Evolutionary conservation across 108 stramenopile species (phyloP).

Genomic region (Asterionellopsis glacialis): DNA sequence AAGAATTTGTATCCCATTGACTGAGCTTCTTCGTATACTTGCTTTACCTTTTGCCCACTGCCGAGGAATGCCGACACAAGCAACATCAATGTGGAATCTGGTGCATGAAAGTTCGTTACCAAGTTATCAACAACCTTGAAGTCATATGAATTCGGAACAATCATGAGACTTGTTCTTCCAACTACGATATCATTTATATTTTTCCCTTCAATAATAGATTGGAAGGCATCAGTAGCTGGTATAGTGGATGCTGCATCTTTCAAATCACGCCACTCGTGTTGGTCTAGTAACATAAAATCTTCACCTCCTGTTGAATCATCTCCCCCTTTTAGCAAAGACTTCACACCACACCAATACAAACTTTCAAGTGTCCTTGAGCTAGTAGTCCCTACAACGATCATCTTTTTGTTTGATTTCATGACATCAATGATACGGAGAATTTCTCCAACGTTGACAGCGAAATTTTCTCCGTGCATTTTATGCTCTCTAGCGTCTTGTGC

Average conservation of each 20-base stretch:
- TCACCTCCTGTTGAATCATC: conserved; percentile 2
- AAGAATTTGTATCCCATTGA: conserved; percentile 33
- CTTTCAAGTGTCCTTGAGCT: conserved; percentile 42
- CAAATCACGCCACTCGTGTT: conserved; percentile 28
- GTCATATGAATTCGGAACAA: conserved; percentile 32
- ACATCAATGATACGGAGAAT: conserved; percentile 23
- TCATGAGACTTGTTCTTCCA: conserved; percentile 40
- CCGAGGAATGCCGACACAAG: conserved; percentile 39
- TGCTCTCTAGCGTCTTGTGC: conserved; percentile 33
- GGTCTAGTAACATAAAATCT: conserved; percentile 20
- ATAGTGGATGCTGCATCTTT: conserved; percentile 12
- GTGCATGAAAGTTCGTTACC: conserved; percentile 61
- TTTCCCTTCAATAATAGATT: conserved; percentile 17
- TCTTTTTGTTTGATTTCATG: conserved; percentile 19
- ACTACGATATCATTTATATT: conserved; percentile 12
- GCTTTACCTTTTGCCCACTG: conserved; percentile 14
- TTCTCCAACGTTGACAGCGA: conserved; percentile 26
- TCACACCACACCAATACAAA: conserved; percentile 45
- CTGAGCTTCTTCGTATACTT: conserved; percentile 31
- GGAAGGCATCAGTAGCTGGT: conserved; percentile 16
- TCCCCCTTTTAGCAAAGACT: conserved; percentile 5
- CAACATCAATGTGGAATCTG: conserved; percentile 54
- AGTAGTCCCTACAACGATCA: conserved; percentile 48
- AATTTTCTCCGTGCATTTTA: conserved; percentile 46
- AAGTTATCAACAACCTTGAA: conserved; percentile 43